phyloP scores from a whole-genome alignment of 257 asterid species.

The Nicotiana noctiflora region DNA sequence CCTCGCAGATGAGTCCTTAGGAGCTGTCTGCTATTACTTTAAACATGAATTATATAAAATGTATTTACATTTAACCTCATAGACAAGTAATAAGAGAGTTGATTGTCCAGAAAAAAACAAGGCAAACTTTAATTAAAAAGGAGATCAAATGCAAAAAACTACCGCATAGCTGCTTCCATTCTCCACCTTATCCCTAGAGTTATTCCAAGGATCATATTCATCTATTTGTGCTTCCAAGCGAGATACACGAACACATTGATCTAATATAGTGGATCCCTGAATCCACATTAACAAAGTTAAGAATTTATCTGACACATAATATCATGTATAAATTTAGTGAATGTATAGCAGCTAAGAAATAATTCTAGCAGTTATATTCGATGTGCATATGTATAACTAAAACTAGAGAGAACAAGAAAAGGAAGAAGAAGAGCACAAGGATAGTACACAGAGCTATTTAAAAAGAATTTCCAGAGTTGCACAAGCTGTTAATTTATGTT shows the following conservation, averaged over 20 bases:
- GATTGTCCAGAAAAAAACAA: neutral
- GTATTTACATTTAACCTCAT: neutral
- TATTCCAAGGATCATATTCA: conserved; percentile 13
- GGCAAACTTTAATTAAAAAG: neutral
- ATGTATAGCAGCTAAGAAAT: neutral
- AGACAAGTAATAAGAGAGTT: neutral
- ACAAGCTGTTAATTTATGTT: neutral
- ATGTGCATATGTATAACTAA: neutral
- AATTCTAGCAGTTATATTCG: neutral
- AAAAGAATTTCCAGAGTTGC: neutral
- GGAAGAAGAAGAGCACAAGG: neutral
- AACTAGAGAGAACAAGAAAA: neutral
- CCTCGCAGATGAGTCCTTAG: neutral
- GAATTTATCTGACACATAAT: neutral
- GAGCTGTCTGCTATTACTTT: neutral
- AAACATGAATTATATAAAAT: neutral
- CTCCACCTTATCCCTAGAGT: neutral
- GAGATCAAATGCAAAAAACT: neutral
- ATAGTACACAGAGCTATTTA: neutral
- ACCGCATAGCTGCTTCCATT: conserved; percentile 18
- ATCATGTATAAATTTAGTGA: neutral
- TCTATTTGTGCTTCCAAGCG: conserved; percentile 16
- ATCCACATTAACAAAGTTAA: neutral
- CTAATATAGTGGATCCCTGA: conserved; percentile 29
- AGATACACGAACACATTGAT: conserved; percentile 17